Conservation (phyloP, 2,329 filamentous ascomycete genomes). For the Lasiodiplodia gonubiensis region DNA sequence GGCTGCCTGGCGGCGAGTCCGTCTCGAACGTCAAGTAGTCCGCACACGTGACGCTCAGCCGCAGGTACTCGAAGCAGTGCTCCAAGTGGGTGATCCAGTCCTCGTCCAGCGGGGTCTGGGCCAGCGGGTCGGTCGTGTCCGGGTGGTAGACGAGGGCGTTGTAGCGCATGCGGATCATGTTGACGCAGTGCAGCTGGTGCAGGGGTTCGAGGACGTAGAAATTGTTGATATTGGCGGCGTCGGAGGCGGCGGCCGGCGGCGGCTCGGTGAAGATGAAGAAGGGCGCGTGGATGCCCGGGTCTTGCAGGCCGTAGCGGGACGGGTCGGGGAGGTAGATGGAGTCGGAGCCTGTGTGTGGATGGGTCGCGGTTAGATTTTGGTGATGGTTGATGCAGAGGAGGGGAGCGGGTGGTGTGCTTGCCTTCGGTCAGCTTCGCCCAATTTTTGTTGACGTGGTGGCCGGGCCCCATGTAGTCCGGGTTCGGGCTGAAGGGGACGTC, state of each 20-base stretch:
- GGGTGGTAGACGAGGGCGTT: background rate
- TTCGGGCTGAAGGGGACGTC: conserved; percentile 10
- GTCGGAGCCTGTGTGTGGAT: background rate
- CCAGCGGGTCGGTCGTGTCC: background rate
- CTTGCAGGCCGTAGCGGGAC: background rate
- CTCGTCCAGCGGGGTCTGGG: background rate
- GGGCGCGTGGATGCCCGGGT: background rate
- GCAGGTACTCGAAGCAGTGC: conserved; percentile 51
- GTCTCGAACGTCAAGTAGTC: conserved; percentile 42
- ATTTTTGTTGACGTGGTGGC: background rate
- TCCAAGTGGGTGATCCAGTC: conserved; percentile 39
- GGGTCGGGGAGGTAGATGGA: conserved; percentile 1
- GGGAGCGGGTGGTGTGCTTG: background rate
- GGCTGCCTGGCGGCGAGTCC: conserved; percentile 2
- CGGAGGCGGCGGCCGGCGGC: background rate
- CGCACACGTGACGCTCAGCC: conserved; percentile 44
- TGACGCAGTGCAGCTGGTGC: conserved; percentile 16
- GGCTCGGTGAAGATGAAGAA: conserved; percentile 2
- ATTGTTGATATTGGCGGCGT: background rate
- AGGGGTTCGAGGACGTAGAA: conserved; percentile 11
- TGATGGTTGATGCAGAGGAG: background rate
- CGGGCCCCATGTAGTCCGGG: background rate
- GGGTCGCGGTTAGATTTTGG: too few species aligned
- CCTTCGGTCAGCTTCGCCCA: conserved; percentile 3
- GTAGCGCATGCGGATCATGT: conserved; percentile 15